phyloP scores from a whole-genome alignment of 129 eudicot species.

The carrot (Daucus carota) region DH1_v3.0 NC_030384.2:20452001-20452500 shows the following conservation, averaged over 20 bases:
- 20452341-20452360: constrained; percentile 20
- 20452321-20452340: constrained; percentile 32
- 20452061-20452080: constrained; percentile 5
- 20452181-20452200: background rate
- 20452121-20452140: constrained; percentile 8
- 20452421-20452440: constrained; percentile 11
- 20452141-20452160: constrained; percentile 15
- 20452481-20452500: background rate
- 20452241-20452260: constrained; percentile 27
- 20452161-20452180: background rate
- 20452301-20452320: constrained; percentile 21
- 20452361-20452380: background rate
- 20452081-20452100: constrained; percentile 11
- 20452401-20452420: background rate
- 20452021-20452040: background rate
- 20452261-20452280: constrained; percentile 27
- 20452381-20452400: background rate
- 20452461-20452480: no score
- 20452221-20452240: constrained; percentile 9
- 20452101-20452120: constrained; percentile 24
- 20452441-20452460: constrained; percentile 2
- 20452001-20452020: constrained; percentile 4
- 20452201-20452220: no score
- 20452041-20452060: constrained; percentile 21
- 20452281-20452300: constrained; percentile 38